Percentiles rank a stretch among this genome's conserved stretches.
Conservation (phyloP, 257 asterid genomes). For the Vinca minor region DNA sequence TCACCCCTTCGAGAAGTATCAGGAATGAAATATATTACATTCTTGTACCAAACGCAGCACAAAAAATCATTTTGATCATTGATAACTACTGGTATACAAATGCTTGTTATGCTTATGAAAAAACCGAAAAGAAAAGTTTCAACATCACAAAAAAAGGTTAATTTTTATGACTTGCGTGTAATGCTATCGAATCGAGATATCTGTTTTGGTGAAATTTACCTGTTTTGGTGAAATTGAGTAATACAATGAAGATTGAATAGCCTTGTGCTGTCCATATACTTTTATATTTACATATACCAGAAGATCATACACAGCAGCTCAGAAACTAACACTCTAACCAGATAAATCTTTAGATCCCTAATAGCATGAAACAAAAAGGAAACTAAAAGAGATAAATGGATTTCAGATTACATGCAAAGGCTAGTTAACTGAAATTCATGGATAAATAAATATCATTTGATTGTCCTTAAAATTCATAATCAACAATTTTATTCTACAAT, state of each 20-base stretch:
- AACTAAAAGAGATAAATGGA: no score
- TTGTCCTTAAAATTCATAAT: neutral
- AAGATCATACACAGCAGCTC: neutral
- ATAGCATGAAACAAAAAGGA: no score
- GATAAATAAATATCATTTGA: neutral
- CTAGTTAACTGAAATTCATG: neutral
- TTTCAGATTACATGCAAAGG: neutral
- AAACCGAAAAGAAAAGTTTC: neutral
- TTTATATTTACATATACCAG: neutral
- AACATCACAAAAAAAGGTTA: neutral
- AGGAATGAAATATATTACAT: conserved; percentile 10
- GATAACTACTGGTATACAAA: neutral
- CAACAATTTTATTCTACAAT: no score
- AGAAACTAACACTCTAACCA: neutral
- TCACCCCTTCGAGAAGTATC: conserved; percentile 27
- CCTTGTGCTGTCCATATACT: neutral
- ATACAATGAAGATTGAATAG: neutral
- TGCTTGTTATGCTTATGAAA: neutral
- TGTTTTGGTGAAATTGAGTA: no score
- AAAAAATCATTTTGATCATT: neutral
- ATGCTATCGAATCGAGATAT: no score
- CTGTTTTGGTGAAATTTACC: neutral
- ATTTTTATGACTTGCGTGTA: no score
- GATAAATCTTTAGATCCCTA: neutral
- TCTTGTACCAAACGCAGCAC: neutral